Conservation (phyloP, 148 eudicot genomes). For the Chenopodium quinoa region DNA sequence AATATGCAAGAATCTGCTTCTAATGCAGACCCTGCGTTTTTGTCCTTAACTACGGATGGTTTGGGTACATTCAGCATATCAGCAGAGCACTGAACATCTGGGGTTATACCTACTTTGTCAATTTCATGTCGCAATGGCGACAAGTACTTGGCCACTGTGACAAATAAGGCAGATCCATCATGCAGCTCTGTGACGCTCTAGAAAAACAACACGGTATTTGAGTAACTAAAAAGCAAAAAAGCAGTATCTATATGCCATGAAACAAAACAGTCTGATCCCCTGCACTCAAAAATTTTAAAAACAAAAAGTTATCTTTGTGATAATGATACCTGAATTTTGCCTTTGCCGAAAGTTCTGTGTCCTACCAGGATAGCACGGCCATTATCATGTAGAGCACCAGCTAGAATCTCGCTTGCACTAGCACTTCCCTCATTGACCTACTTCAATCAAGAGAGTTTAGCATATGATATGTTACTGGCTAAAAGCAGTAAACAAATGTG, state of each 20-base stretch:
- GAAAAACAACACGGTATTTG: neutral
- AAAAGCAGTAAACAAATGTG: neutral
- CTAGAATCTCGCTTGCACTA: constrained; percentile 95
- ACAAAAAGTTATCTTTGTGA: neutral
- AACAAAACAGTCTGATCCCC: neutral
- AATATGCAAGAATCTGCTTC: constrained; percentile 87
- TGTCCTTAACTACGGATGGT: constrained; percentile 29
- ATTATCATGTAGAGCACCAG: constrained; percentile 93
- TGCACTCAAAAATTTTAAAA: neutral
- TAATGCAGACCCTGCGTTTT: constrained; percentile 35
- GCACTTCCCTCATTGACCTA: constrained; percentile 98
- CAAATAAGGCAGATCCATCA: constrained; percentile 89
- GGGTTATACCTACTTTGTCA: constrained; percentile 86
- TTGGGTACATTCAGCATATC: constrained; percentile 62
- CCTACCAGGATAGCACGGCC: constrained; percentile 92
- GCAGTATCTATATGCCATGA: neutral
- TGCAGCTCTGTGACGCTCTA: constrained; percentile 88
- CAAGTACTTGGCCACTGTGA: constrained; percentile 88
- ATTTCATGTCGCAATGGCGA: constrained; percentile 88
- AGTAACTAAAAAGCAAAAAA: neutral
- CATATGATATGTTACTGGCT: neutral
- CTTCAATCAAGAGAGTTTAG: constrained; percentile 11
- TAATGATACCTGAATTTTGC: constrained; percentile 76
- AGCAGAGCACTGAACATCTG: constrained; percentile 80
- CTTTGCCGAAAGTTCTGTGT: constrained; percentile 86